These are phyloP conservation scores for Podila epigama DNA, from an alignment of 192 early-diverging fungal species.

Conservation along the genomic window DNA sequence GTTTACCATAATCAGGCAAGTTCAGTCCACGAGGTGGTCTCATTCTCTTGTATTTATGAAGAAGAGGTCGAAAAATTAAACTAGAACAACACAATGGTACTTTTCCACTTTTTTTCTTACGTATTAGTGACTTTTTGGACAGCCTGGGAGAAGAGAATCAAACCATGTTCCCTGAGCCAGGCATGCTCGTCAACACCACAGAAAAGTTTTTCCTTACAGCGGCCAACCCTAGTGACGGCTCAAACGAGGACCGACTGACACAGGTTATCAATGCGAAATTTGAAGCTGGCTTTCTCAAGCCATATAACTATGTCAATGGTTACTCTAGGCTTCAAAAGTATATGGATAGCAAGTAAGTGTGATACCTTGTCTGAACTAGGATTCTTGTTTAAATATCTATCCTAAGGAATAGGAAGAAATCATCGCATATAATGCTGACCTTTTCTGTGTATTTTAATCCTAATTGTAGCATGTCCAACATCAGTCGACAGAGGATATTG, in stretches of 20 bases:
- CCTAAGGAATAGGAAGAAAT: neutral
- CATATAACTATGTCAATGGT: conserved; percentile 95
- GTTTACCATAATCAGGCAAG: conserved; percentile 73
- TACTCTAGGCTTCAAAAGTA: conserved; percentile 89
- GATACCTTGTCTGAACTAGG: neutral
- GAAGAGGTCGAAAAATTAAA: neutral
- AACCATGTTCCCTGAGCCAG: conserved; percentile 28
- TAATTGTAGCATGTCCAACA: conserved; percentile 65
- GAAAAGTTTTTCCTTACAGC: conserved; percentile 93
- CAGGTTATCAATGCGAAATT: conserved; percentile 95
- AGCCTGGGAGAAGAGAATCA: conserved; percentile 50
- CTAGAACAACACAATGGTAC: neutral
- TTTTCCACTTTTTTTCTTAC: conserved; percentile 30
- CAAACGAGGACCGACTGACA: conserved; percentile 86
- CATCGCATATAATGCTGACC: neutral
- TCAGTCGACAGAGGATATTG: conserved; percentile 79
- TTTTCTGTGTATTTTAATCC: neutral
- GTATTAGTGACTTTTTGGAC: conserved; percentile 66
- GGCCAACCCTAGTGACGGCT: conserved; percentile 89
- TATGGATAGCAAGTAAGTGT: conserved; percentile 82
- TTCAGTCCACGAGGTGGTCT: neutral
- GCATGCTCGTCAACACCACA: conserved; percentile 62
- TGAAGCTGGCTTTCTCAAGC: conserved; percentile 93
- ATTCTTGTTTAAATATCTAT: neutral
- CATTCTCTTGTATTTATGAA: neutral